A percentile compares a stretch with the other conserved stretches of the same genome.
Conservation (phyloP, 768 basidiomycete species). For the Lyophyllum atratum region DNA sequence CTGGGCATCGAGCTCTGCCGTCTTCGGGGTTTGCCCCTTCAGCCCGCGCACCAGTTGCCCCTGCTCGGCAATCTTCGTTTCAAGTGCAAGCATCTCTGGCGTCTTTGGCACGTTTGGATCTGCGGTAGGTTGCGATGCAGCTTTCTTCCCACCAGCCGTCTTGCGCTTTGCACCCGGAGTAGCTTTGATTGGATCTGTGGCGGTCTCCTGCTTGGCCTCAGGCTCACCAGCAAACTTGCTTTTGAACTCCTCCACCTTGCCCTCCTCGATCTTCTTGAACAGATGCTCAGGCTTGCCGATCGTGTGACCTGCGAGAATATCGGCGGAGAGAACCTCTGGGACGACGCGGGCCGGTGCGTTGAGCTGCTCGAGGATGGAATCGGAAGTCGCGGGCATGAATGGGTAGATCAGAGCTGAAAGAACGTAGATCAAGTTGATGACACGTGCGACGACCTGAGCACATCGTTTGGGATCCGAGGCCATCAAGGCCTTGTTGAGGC, state of each 20-base stretch:
- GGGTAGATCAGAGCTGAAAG: slow-evolving; percentile 87
- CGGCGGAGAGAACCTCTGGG: slow-evolving; percentile 70
- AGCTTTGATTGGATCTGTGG: slow-evolving; percentile 42
- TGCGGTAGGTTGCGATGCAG: slow-evolving; percentile 38
- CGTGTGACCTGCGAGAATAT: slow-evolving; percentile 84
- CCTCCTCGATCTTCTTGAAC: slow-evolving; percentile 94
- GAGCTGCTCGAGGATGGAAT: slow-evolving; percentile 80
- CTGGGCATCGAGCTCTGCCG: slow-evolving; percentile 60
- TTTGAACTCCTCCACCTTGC: slow-evolving; percentile 82
- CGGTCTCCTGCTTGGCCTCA: slow-evolving; percentile 37
- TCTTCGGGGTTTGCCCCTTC: slow-evolving; percentile 64
- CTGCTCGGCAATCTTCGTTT: slow-evolving; percentile 75
- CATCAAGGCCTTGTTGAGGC: slow-evolving; percentile 89
- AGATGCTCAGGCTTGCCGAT: slow-evolving; percentile 87
- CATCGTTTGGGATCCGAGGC: slow-evolving; percentile 80
- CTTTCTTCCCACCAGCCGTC: slow-evolving; percentile 48
- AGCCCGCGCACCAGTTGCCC: slow-evolving; percentile 72
- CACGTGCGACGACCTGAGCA: slow-evolving; percentile 86
- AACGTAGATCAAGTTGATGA: slow-evolving; percentile 90
- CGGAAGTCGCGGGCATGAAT: slow-evolving; percentile 93
- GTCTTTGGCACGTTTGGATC: slow-evolving; percentile 61
- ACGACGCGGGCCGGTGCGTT: slow-evolving; percentile 86
- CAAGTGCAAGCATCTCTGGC: slow-evolving; percentile 70
- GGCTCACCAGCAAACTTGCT: slow-evolving; percentile 75
- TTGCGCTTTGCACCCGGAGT: slow-evolving; percentile 59